Evolutionary conservation across 495 filamentous ascomycete genomes (phyloP), one percentile per base, ranked within the genome.

Genomic region (Aspergillus nanangensis): DNA sequence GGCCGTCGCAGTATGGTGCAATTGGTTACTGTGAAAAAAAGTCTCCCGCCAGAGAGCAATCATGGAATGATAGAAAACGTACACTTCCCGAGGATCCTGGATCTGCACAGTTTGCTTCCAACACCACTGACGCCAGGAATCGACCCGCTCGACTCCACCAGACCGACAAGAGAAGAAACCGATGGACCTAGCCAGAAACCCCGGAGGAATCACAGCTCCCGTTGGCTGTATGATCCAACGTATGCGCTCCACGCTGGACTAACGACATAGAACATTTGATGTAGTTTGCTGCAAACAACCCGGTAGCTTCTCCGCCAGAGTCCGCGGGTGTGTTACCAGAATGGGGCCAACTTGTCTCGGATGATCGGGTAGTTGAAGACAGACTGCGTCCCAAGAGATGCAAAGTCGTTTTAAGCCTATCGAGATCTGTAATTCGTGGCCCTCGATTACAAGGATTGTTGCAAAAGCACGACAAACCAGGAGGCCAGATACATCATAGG

Each of bases 261-360:
- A 24, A 27, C 24, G 24, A 29, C 23, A 31, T 27, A 7, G 23
- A 11, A 25, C 24, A 31, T 42, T 42, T 31, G 19, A 38, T 13
- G 32, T 17, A 38, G 25, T 46, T 29, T 37, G 34, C 19, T 24
- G 34, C n/a, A 29, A 22, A 15, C 14, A 41, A 22, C 38, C 46
- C 38, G 31, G 21, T 21, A 41, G 13, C 45, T 41, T 33, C 13
- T 40, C 37, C 17, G 8, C 36, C 17, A 21, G 18, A 23, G 29
- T 17, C 38, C 38, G 38, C 20, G 27, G 18, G 46, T 42, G n/a
- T n/a, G 23, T 41, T 38, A 48, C 46, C 20, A 25, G 22, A 34
- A 20, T 22, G 11, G 38, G 31, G 15, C 4, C 23, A 25, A 34
- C 25, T 29, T 11, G 27, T 13, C 11, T 47, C 21, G 25, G 21